Conservation (phyloP, 805 yeast genomes). For the Candida multigemmis region DNA sequence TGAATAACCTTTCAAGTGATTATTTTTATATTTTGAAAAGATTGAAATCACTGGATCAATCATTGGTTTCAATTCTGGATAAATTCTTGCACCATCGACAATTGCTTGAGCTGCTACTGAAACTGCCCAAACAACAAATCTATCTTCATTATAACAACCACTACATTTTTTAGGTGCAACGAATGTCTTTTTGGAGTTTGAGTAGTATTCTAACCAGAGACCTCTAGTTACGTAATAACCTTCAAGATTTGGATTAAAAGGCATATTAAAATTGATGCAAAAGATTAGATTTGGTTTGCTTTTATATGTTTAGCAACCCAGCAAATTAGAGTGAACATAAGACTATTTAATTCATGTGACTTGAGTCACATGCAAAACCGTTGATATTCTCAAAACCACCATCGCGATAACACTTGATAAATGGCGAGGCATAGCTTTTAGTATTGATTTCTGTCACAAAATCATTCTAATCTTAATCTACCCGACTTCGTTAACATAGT, state of each 20-base stretch:
- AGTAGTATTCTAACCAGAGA: constrained; percentile 36
- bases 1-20: constrained; percentile 45
- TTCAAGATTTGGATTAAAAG: constrained; percentile 30
- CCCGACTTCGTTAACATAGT: too few relatives aligned
- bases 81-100: constrained; percentile 51
- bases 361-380: too few relatives aligned
- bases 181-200: constrained; percentile 24
- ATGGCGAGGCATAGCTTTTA: too few relatives aligned
- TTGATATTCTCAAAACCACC: too few relatives aligned
- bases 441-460: too few relatives aligned
- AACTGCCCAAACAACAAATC: constrained; percentile 61
- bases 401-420: too few relatives aligned
- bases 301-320: not conserved
- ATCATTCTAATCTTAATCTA: too few relatives aligned
- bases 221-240: constrained; percentile 29
- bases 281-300: not conserved
- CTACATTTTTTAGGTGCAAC: constrained; percentile 29
- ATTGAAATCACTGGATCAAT: constrained; percentile 43
- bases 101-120: constrained; percentile 59
- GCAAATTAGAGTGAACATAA: too few relatives aligned
- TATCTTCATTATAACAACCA: constrained; percentile 41
- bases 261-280: constrained; percentile 6
- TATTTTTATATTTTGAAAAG: constrained; percentile 43
- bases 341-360: too few relatives aligned
- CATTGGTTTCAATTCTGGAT: constrained; percentile 46